Percentiles rank a stretch among this genome's conserved stretches.
These are phyloP conservation scores for Flaveria bidentis DNA, from an alignment of 129 eudicot genomes.

Conservation along the genomic window DNA sequence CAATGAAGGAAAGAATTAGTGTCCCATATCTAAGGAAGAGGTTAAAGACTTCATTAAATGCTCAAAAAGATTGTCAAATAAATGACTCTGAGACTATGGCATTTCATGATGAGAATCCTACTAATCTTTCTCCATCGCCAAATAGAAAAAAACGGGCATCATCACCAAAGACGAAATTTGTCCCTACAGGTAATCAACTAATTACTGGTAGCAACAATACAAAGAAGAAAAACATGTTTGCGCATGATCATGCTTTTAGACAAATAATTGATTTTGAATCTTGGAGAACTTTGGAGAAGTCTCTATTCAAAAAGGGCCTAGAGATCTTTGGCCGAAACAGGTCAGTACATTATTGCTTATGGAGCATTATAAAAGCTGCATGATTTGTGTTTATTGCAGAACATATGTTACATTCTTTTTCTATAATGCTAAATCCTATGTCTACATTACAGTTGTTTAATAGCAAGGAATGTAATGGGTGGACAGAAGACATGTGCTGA, in stretches of 20 bases:
- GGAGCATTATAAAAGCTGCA: not conserved
- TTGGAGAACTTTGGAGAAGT: slow-evolving; percentile 75
- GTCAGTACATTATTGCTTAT: slow-evolving; percentile 35
- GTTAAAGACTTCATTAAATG: slow-evolving; percentile 55
- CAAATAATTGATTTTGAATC: slow-evolving; percentile 39
- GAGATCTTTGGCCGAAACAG: slow-evolving; percentile 79
- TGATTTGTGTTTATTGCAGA: slow-evolving; percentile 18
- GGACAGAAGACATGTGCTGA: slow-evolving; percentile 75
- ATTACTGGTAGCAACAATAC: slow-evolving; percentile 34
- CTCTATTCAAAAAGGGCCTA: slow-evolving; percentile 68
- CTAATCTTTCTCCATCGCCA: slow-evolving; percentile 34
- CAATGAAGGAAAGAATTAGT: slow-evolving; percentile 35
- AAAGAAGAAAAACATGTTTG: slow-evolving; percentile 45
- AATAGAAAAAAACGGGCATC: slow-evolving; percentile 41
- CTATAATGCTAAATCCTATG: not conserved
- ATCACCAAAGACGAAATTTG: slow-evolving; percentile 30
- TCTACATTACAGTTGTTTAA: slow-evolving; percentile 64
- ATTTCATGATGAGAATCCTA: slow-evolving; percentile 33
- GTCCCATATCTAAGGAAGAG: slow-evolving; percentile 43
- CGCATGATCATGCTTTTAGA: slow-evolving; percentile 38
- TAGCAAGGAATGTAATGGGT: slow-evolving; percentile 70
- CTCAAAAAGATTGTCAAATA: slow-evolving; percentile 43
- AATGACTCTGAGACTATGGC: slow-evolving; percentile 52
- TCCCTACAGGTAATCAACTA: slow-evolving; percentile 30
- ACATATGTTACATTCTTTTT: not conserved